Evolutionary conservation across 768 basidiomycete genomes (phyloP).

Genomic region (Boletus insuetus): DNA sequence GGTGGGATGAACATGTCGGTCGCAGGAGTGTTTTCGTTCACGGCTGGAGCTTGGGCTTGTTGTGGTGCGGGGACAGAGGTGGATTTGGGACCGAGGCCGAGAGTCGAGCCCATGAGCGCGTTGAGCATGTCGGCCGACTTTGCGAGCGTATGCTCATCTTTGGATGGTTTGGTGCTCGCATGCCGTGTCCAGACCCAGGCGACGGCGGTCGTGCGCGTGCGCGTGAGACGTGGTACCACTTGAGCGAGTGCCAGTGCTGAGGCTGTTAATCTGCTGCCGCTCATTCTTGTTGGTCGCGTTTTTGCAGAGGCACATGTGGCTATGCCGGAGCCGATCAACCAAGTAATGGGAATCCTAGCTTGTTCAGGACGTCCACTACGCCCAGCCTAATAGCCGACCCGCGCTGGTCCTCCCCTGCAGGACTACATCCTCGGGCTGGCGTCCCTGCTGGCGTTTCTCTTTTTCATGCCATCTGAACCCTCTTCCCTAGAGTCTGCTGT

Average conservation of each 20-base stretch:
- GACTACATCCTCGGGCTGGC: neutral
- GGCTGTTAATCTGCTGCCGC: slow-evolving; percentile 3
- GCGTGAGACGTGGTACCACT: neutral
- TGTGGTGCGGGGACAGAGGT: neutral
- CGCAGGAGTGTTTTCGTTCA: neutral
- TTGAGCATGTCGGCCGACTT: slow-evolving; percentile 24
- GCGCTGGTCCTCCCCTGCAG: neutral
- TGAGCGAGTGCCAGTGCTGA: neutral
- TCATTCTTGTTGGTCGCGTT: neutral
- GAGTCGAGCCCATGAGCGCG: slow-evolving; percentile 23
- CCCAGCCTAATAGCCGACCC: too few species aligned
- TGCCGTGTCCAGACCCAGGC: slow-evolving; percentile 5
- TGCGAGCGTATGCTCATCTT: slow-evolving; percentile 22
- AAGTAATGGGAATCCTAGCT: too few species aligned
- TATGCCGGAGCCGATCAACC: too few species aligned
- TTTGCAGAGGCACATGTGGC: too few species aligned
- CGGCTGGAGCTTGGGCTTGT: neutral
- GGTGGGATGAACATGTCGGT: slow-evolving; percentile 59
- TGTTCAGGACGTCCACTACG: too few species aligned
- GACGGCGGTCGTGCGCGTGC: neutral
- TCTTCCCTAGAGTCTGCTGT: neutral
- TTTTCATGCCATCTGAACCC: neutral
- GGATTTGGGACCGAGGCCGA: slow-evolving; percentile 14
- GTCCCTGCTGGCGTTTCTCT: neutral
- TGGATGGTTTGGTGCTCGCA: slow-evolving; percentile 16